phyloP scores from a whole-genome alignment of 306 rosid species.

The Macrotyloma uniflorum region DNA sequence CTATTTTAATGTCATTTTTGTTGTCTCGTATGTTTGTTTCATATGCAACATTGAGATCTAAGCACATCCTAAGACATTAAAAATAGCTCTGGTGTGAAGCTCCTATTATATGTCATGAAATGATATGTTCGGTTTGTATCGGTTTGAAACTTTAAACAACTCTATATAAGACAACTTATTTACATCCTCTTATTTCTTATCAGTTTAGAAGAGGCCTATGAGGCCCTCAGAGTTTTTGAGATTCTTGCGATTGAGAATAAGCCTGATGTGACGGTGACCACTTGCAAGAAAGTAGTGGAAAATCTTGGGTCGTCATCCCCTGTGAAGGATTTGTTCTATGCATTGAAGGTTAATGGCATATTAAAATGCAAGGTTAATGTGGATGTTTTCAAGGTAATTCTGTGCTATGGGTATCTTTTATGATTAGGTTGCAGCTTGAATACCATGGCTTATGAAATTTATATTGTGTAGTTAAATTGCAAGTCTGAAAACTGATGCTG shows the following conservation, averaged over 20 bases:
- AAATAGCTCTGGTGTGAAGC: background rate
- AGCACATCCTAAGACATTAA: background rate
- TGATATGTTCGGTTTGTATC: background rate
- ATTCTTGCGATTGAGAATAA: conserved; percentile 68
- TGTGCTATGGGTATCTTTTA: conserved; percentile 26
- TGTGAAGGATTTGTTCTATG: conserved; percentile 71
- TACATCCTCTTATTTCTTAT: conserved; percentile 16
- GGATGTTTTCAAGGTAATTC: conserved; percentile 63
- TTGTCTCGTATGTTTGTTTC: background rate
- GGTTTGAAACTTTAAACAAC: background rate
- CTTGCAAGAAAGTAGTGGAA: conserved; percentile 70
- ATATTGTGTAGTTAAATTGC: conserved; percentile 33
- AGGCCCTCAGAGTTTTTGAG: conserved; percentile 75
- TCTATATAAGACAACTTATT: conserved; percentile 19
- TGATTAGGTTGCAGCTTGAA: conserved; percentile 14
- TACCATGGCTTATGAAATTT: conserved; percentile 24
- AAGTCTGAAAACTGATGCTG: conserved; percentile 24
- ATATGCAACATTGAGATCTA: conserved; percentile 20
- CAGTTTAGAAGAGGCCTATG: conserved; percentile 88
- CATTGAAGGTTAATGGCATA: conserved; percentile 70
- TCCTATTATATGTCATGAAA: background rate
- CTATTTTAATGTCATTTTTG: background rate
- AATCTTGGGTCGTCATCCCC: conserved; percentile 60
- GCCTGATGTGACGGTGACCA: conserved; percentile 49
- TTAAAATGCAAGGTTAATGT: conserved; percentile 67